Conservation (phyloP, 108 stramenopile genomes). For the Epipyxis sp. region DNA sequence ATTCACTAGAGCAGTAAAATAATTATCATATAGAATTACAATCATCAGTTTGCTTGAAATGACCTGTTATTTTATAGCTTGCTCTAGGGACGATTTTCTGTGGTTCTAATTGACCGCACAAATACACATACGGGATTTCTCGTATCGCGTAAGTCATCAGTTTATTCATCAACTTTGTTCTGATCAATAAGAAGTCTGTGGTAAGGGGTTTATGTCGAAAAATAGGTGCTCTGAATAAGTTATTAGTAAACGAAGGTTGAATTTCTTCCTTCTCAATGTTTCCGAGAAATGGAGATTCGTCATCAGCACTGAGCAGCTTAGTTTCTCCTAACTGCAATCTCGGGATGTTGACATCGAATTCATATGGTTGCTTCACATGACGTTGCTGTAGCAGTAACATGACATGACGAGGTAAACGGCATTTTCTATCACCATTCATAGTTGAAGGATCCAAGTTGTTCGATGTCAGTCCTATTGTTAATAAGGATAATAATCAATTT, state of each 20-base stretch:
- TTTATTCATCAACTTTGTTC: not conserved
- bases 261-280: not conserved
- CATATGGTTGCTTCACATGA: no score
- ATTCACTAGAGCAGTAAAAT: no score
- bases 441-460: no score
- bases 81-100: not conserved
- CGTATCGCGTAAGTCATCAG: not conserved
- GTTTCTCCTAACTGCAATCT: not conserved
- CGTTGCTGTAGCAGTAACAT: no score
- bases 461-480: no score
- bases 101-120: not conserved
- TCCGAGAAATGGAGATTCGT: slow-evolving; percentile 15
- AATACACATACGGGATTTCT: not conserved
- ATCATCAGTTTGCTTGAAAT: no score
- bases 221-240: not conserved
- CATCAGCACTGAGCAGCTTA: slow-evolving; percentile 4
- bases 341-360: not conserved
- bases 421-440: no score
- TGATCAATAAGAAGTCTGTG: slow-evolving; percentile 15
- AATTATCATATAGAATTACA: no score
- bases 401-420: no score
- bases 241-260: not conserved
- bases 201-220: not conserved
- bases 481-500: no score
- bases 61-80: no score